These are phyloP conservation scores for Claviceps fusiformis DNA, from an alignment of 2,329 filamentous ascomycete genomes.

Conservation along the genomic window DNA sequence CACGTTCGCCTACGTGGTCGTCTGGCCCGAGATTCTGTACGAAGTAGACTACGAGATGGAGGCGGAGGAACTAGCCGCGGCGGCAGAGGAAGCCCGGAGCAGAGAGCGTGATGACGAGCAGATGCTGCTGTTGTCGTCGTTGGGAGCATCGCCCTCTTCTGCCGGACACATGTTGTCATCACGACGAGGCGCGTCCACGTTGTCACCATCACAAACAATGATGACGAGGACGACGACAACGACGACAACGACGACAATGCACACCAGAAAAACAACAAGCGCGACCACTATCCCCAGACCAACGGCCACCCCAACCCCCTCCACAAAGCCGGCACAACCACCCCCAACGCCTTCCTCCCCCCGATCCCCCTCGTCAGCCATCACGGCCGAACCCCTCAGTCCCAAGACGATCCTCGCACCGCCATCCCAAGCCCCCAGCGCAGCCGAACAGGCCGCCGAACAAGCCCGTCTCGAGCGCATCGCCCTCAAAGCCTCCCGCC, in stretches of 20 bases:
- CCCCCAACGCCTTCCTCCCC: background rate
- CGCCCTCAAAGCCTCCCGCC: slow-evolving; percentile 38
- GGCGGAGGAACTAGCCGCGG: slow-evolving; percentile 44
- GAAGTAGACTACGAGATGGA: slow-evolving; percentile 63
- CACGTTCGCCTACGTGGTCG: slow-evolving; percentile 79
- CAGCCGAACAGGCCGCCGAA: slow-evolving; percentile 41
- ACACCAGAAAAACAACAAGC: too few species aligned
- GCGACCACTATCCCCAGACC: background rate
- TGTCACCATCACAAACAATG: background rate
- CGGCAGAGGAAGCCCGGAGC: slow-evolving; percentile 9
- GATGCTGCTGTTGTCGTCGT: background rate
- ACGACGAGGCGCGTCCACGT: background rate
- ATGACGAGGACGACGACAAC: too few species aligned
- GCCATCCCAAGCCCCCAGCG: background rate
- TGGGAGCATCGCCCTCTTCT: background rate
- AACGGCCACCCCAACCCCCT: too few species aligned
- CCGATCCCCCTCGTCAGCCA: background rate
- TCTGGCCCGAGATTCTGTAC: slow-evolving; percentile 69
- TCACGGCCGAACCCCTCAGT: background rate
- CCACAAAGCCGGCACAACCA: background rate
- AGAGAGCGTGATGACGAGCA: background rate
- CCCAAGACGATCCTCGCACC: background rate
- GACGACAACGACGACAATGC: too few species aligned
- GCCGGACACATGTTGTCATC: background rate
- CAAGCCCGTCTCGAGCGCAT: slow-evolving; percentile 47